Percentiles rank a stretch among this genome's conserved stretches.
Conservation (phyloP, 1,284 basidiomycete species). For the Ceraceosorus guamensis region DNA sequence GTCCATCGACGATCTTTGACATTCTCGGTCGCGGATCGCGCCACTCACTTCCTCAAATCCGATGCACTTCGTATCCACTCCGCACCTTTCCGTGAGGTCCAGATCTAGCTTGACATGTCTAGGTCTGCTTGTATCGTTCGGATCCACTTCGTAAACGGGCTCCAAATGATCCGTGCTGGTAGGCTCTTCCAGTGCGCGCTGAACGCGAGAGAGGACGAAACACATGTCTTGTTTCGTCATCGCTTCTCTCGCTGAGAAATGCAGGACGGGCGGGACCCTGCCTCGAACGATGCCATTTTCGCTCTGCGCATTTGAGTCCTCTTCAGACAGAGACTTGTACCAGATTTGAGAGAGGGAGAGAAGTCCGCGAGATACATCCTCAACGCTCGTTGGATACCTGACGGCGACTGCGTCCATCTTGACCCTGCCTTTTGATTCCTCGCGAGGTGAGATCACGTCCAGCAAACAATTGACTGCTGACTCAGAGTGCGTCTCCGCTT, state of each 20-base stretch:
- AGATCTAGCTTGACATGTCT: constrained; percentile 42
- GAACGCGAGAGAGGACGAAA: constrained; percentile 28
- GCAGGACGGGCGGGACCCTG: constrained; percentile 46
- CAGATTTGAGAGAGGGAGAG: constrained; percentile 39
- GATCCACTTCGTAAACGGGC: constrained; percentile 39
- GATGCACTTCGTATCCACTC: constrained; percentile 26
- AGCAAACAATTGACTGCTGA: constrained; percentile 45
- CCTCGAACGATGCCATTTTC: too few relatives aligned
- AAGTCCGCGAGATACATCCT: constrained; percentile 51
- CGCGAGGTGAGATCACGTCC: constrained; percentile 22
- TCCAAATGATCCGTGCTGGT: constrained; percentile 30
- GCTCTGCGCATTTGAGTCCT: neutral
- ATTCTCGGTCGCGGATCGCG: too few relatives aligned
- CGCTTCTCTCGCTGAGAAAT: constrained; percentile 51
- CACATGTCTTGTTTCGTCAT: constrained; percentile 54
- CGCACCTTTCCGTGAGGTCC: constrained; percentile 21
- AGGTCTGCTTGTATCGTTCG: constrained; percentile 34
- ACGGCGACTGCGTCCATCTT: constrained; percentile 48
- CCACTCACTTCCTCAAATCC: constrained; percentile 31
- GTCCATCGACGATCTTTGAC: neutral
- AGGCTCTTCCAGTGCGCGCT: constrained; percentile 9
- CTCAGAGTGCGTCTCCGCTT: constrained; percentile 27
- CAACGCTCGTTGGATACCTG: constrained; percentile 54
- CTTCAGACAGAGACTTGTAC: constrained; percentile 9
- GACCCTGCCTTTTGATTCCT: constrained; percentile 23